Evolutionary conservation across 257 asterid species (phyloP), one percentile per base, ranked within the genome.

Genomic region (Solanum chmielewskii): DNA sequence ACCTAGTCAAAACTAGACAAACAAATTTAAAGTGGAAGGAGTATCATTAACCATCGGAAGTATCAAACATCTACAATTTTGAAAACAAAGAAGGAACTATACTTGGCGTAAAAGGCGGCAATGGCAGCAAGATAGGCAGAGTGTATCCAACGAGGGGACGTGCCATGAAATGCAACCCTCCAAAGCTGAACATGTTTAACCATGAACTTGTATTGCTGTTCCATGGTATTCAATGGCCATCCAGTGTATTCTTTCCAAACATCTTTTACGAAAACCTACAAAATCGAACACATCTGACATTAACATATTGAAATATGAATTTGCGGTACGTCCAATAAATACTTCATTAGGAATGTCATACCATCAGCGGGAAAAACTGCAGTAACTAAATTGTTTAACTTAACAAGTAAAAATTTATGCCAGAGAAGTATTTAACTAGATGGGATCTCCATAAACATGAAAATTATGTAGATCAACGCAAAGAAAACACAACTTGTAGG

Each of bases 231-330:
- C 90, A 97, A 87, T 23, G 99, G 99, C 99, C 99, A 97, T 3
- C 99, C 99, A 0, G 99, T 93, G 47, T 93, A 93, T 88, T 97
- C 99, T 89, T 97, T 97, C 99, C 99, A 95, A 85, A 97, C 99
- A 91, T 97, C 99, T 91, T 96, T 97, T 56, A 97, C 95, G 18
- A 93, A 87, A 35, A 97, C 85, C 99, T 97, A 92, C 62, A 90
- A 11, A 68, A 44, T 41, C 2, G 27, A 29, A n/a, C 77, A 29
- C 33, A 78, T 25, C 62, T 7, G n/a, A 29, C 45, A 49, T 29
- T 81, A 74, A 11, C 52, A 11, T 16, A 49, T 18, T 1, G 10
- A 81, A 49, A 10, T 45, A 83, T n/a, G 44, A 87, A 37, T 29
- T 14, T 7, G 27, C 3, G 3, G 41, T 39, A 62, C 12, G 4